Conservation (phyloP, 768 basidiomycete genomes). For the Lyophyllum decastes region DNA sequence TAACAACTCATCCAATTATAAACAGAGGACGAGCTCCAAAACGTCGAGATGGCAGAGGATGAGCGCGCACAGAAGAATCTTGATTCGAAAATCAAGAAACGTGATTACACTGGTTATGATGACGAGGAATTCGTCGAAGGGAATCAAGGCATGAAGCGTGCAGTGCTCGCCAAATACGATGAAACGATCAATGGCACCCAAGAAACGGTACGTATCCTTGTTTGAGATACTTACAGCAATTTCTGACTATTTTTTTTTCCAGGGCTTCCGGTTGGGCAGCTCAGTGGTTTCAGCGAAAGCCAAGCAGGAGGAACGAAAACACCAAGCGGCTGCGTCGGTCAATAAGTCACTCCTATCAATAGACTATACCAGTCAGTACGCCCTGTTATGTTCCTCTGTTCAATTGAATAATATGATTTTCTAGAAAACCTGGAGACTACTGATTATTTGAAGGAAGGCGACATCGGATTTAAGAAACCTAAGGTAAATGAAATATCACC, state of each 20-base stretch:
- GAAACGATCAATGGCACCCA: constrained; percentile 79
- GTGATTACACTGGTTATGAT: constrained; percentile 93
- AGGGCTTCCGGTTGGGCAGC: constrained; percentile 89
- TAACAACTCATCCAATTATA: neutral
- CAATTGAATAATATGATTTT: constrained; percentile 19
- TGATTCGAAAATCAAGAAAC: constrained; percentile 85
- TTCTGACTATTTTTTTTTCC: constrained; percentile 9
- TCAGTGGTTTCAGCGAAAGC: constrained; percentile 43
- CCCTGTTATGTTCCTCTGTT: neutral
- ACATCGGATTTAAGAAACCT: constrained; percentile 92
- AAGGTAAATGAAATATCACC: constrained; percentile 52
- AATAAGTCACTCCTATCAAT: constrained; percentile 83
- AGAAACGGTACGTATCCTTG: constrained; percentile 54
- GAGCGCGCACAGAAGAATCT: constrained; percentile 78
- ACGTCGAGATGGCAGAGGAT: constrained; percentile 90
- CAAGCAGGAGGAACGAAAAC: constrained; percentile 44
- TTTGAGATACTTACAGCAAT: neutral
- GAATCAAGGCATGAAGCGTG: constrained; percentile 75
- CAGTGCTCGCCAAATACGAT: constrained; percentile 91
- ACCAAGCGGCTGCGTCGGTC: constrained; percentile 59
- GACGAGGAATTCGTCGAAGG: constrained; percentile 90
- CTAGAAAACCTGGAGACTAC: constrained; percentile 80
- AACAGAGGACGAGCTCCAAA: constrained; percentile 96
- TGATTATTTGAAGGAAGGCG: constrained; percentile 93
- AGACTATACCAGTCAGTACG: constrained; percentile 82